phyloP scores from a whole-genome alignment of 75 land plant genomes.

The Sequoia sempervirens region DNA sequence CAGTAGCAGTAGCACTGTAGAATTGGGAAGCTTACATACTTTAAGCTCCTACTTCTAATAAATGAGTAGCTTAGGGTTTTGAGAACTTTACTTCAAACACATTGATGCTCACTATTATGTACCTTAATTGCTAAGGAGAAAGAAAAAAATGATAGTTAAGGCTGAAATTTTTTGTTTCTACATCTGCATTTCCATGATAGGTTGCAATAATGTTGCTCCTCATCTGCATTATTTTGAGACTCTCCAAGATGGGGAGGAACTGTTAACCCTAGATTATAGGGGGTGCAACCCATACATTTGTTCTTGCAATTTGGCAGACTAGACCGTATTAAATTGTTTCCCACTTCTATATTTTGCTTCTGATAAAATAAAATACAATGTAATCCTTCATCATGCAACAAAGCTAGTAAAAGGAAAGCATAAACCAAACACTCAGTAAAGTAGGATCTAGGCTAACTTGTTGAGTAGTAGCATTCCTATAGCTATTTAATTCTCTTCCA shows the following conservation, averaged over 20 bases:
- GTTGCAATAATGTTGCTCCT: not conserved
- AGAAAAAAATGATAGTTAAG: not conserved
- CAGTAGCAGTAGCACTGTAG: no score
- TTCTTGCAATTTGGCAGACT: not conserved
- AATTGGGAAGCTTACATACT: no score
- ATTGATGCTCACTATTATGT: no score
- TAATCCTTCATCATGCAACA: not conserved
- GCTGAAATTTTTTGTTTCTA: slow-evolving; percentile 1
- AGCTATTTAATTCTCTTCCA: not conserved
- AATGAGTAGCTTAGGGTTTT: no score
- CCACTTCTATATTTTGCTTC: not conserved
- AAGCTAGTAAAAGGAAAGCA: not conserved
- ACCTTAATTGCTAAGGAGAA: not conserved
- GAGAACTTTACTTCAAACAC: no score
- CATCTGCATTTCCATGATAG: not conserved
- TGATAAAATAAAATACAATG: not conserved
- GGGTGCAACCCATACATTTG: slow-evolving; percentile 1
- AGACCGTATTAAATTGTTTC: not conserved
- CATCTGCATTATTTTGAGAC: not conserved
- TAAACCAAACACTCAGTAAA: not conserved
- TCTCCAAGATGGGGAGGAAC: not conserved
- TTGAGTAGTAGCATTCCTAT: not conserved
- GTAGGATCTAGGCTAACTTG: not conserved
- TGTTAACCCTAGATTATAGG: not conserved
- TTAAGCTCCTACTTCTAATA: no score